Evolutionary conservation across 495 filamentous ascomycete species (phyloP), one percentile per base, ranked within the genome.

Genomic region (Trichoderma virens): DNA sequence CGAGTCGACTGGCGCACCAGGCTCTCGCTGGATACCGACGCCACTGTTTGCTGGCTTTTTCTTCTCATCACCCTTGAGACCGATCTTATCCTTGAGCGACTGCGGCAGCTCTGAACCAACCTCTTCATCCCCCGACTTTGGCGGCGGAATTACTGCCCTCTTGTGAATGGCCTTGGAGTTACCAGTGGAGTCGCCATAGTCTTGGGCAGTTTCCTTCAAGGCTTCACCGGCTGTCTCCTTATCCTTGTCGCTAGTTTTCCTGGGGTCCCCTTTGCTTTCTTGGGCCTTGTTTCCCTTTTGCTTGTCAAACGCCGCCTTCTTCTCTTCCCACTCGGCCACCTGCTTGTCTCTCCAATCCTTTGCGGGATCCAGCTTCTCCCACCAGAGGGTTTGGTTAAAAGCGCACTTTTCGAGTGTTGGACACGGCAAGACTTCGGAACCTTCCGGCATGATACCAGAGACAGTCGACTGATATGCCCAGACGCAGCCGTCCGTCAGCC

Each of bases 361-460:
- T 3, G 66, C 71, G 0, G 85, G 83, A 65, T 91, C 87, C 4
- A 89, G 67, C 11, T 74, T 77, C 41, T 81, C 74, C 38, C 80
- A 75, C 72, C 86, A 95, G 31, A 75, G 71, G 1, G 84, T 89
- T 72, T 92, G 79, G 70, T 93, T 88, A 85, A 90, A 98, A 11
- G 83, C 75, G 71, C 94, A 98, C 23, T 84, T 74, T 32, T 82
- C 72, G 5, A 70, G 71, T 64, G 87, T 80, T n/a, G 82, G 77
- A 71, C 94, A 98, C 2, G 86, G 83, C 28, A 93, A 67, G 0
- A 88, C 74, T 5, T 71, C 70, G 63, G 91, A 88, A 6, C 73
- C 73, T 73, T 98, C 94, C 1, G 94, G 93, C 92, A 96, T 96
- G 67, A 98, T 90, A 4, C 93, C 95, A 0, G 87, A 89, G 1